These are phyloP conservation scores for Oryza rufipogon DNA, from an alignment of 176 grass and related monocot genomes.

Conservation along the genomic window DNA sequence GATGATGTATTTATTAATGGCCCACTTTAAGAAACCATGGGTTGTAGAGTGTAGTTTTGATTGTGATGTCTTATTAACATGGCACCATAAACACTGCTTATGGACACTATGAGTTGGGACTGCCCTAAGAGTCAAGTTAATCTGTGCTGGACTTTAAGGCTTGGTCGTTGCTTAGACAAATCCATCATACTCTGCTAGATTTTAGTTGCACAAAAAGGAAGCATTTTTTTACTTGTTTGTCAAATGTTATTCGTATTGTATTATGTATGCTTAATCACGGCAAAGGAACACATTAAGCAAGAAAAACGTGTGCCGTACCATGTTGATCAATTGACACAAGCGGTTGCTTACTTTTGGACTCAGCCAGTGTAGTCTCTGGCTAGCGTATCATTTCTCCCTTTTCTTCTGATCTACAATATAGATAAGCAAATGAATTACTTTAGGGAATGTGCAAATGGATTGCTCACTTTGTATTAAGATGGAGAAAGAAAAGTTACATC, in stretches of 20 bases:
- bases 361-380: neutral
- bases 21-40: no score
- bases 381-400: neutral
- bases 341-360: neutral
- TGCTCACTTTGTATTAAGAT: no score
- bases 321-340: neutral
- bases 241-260: neutral
- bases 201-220: neutral
- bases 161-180: neutral
- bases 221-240: neutral
- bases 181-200: neutral
- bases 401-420: neutral
- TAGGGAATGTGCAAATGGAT: no score
- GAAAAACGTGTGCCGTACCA: neutral
- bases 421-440: neutral
- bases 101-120: no score
- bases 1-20: no score
- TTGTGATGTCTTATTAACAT: no score
- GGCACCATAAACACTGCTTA: no score
- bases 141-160: neutral
- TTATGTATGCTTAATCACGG: neutral
- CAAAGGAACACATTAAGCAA: neutral
- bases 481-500: no score
- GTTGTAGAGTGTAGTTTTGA: no score
- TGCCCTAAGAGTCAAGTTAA: neutral